Base-by-base conservation (phyloP, 169 alveolate species). In the Cryptosporidium canis region DNA sequence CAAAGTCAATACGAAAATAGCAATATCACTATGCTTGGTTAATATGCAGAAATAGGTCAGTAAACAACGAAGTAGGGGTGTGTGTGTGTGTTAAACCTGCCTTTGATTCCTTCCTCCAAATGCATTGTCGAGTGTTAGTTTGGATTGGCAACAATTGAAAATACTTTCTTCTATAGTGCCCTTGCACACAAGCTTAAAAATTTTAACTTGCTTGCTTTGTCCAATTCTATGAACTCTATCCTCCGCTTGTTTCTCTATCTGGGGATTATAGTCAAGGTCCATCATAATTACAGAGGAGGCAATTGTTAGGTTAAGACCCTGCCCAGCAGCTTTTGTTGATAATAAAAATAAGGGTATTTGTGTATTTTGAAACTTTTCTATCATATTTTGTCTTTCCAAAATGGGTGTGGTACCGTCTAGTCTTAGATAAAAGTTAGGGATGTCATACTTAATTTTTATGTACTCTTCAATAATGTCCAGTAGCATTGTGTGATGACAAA, bases 241-340 rank as follows among this genome's bases (percentile, higher is more conserved):
- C 84, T 96, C 99, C 16, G 98, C 98, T 91, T 96, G 99, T 18
- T 95, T 90, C 91, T 96, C 98, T 68, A 95, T 95, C 77, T 96
- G 97, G 29, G 99, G 99, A 48, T 96, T 96, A 95, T 97, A 96
- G 90, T 96, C 98, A 93, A 94, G 97, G 55, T 96, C 98, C 96
- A 96, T 95, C 68, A 98, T 96, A 7, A 98, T 95, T 14, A 98
- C 99, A 8, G 99, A 95, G 72, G 97, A 98, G n/a, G 99, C 99
- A 2, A 98, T 96, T 68, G 98, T 95, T 24, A 98, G 94, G 92
- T 98, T 98, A 24, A 98, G 94, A 11, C 99, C 99, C n/a, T 95
- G 95, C 1, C 99, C 99, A 0, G 99, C 99, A 1, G 99, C 99
- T 82, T 99, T 95, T 2, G 99, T 98, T 43, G 99, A 95, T 27